Conservation (phyloP, 768 basidiomycete species). For the Boletales sp. region DNA sequence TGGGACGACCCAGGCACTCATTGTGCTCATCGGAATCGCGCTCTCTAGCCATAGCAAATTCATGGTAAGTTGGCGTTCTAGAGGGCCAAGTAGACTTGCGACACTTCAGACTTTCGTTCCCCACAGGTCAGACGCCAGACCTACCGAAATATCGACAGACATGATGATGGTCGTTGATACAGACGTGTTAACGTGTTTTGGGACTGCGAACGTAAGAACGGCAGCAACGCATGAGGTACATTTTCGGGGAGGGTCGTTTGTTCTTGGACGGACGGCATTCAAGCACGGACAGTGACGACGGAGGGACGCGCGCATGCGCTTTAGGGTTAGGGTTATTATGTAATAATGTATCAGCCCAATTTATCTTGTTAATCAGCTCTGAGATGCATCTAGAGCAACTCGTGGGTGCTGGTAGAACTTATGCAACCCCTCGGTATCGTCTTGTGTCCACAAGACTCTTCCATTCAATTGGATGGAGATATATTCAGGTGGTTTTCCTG, state of each 20-base stretch:
- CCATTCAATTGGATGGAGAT: too few species aligned
- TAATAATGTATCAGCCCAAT: too few species aligned
- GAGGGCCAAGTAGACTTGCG: constrained; percentile 63
- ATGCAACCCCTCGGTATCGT: too few species aligned
- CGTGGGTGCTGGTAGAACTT: too few species aligned
- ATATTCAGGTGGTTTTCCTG: too few species aligned
- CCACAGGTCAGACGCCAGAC: constrained; percentile 9
- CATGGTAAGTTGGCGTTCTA: constrained; percentile 85
- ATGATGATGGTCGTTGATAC: constrained; percentile 83
- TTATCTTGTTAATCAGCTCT: too few species aligned
- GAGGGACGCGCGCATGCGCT: background rate
- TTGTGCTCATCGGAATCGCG: constrained; percentile 58
- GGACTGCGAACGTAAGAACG: constrained; percentile 79
- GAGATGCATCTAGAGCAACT: too few species aligned
- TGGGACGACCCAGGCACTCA: constrained; percentile 73
- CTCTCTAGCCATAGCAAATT: constrained; percentile 87
- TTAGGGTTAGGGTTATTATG: constrained; percentile 11
- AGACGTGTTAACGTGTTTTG: constrained; percentile 74
- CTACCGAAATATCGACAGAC: constrained; percentile 86
- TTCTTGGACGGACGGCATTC: constrained; percentile 25
- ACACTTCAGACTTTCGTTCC: constrained; percentile 3
- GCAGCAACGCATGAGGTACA: constrained; percentile 63
- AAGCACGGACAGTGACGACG: background rate
- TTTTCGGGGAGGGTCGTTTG: constrained; percentile 16
- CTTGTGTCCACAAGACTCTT: too few species aligned